Evolutionary conservation across 2,329 filamentous ascomycete species (phyloP), one percentile per base, ranked within the genome.

Genomic region (Pestalotiopsis sp.): DNA sequence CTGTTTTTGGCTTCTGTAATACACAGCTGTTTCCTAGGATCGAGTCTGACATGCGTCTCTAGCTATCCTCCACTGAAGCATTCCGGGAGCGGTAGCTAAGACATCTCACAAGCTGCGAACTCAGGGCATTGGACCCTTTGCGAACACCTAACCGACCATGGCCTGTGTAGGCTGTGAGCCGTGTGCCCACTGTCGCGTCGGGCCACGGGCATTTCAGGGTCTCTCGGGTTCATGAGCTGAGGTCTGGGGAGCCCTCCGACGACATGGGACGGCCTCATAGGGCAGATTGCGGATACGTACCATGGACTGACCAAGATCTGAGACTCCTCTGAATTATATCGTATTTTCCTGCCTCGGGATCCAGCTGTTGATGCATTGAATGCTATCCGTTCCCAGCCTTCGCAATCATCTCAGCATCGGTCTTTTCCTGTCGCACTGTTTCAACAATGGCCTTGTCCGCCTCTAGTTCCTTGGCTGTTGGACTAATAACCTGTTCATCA

Each of bases 191-290:
- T 52, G n/a, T 17, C 4, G 11, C 17, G 45, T 11, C n/a, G 17
- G 45, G 45, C 45, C 45, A 20, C 17, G 4, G 45, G 45, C 17
- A 52, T 52, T 52, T 52, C 45, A 52, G 45, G 45, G 45, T 52
- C 45, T 52, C 45, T 9, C 45, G 6, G 14, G 45, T 52, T 6
- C 45, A 52, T 52, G 45, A 12, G 27, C 27, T 62, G 59, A 36
- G 59, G 36, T 62, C 36, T 62, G 61, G 40, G 61, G 61, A 45
- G 17, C n/a, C 36, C 61, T 64, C 61, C 60, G 9, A 23, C 25
- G 36, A 62, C 25, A 62, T 40, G 59, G 59, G 25, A 62, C 60
- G 20, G n/a, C 40, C 40, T 31, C 38, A 64, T 64, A 52, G 61
- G 61, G 61, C 61, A 64, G 61, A 41, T 17, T 64, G 38, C 40